Evolutionary conservation across 352 stramenopile species (phyloP).

Genomic region (Elongisporangium anandrum): DNA sequence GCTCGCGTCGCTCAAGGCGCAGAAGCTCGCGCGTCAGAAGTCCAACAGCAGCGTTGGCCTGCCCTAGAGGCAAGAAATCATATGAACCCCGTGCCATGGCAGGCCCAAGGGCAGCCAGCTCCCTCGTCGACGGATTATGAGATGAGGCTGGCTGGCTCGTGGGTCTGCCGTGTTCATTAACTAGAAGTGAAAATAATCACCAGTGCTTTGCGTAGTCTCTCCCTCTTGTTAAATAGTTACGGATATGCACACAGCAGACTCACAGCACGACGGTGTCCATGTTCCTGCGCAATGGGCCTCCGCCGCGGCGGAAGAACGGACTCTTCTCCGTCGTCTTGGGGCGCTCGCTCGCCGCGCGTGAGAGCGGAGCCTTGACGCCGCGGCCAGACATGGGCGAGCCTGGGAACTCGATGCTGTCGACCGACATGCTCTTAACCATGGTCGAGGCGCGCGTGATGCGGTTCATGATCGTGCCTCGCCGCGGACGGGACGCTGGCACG

Average conservation of each 20-base stretch:
- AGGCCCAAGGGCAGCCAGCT: background rate
- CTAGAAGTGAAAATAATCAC: background rate
- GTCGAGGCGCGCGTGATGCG: slow-evolving; percentile 1
- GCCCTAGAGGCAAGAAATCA: slow-evolving; percentile 7
- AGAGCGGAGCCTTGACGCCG: background rate
- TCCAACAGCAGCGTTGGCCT: slow-evolving; percentile 15
- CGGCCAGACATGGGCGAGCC: background rate
- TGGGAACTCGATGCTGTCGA: slow-evolving; percentile 1
- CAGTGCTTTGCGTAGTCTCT: background rate
- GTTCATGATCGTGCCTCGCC: slow-evolving; percentile 11
- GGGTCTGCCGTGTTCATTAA: background rate
- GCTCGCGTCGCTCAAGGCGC: slow-evolving; percentile 80
- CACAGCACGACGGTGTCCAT: slow-evolving; percentile 40
- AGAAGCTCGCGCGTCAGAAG: slow-evolving; percentile 77
- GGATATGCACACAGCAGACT: background rate
- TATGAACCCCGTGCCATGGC: background rate
- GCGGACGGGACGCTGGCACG: slow-evolving; percentile 3
- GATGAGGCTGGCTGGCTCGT: background rate
- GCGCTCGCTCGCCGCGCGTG: background rate
- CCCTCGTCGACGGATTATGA: background rate
- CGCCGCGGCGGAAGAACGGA: slow-evolving; percentile 38
- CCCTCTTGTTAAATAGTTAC: background rate
- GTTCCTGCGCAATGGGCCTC: slow-evolving; percentile 42
- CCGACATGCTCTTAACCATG: slow-evolving; percentile 6
- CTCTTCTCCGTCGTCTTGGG: background rate